Evolutionary conservation across 306 rosid genomes (phyloP), one percentile per base, ranked within the genome.

Genomic region (Sicyos edulis): DNA sequence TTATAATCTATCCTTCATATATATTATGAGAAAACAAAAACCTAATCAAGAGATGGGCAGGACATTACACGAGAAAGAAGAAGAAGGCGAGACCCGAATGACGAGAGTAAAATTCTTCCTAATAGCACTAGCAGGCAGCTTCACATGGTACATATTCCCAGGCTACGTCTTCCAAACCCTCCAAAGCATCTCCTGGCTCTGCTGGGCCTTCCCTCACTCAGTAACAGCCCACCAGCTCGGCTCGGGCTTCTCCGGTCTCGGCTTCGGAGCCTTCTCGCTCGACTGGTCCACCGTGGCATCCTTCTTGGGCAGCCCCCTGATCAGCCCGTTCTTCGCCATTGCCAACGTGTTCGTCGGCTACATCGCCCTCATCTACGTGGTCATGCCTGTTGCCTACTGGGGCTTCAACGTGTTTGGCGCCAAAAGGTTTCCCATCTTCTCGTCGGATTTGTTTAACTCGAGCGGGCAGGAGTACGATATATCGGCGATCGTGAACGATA

Each of bases 111-210:
- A 87, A 72, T 91, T 91, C 70, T 89, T 91, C 78, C 50, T 83
- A 11, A 84, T 89, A 32, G 93, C 86, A 56, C 80, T 89, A 17
- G 19, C 62, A 1, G 87, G 89, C 73, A 89, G 93, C 75, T 91
- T 91, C 71, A 26, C 75, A 6, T 88, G 96, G 91, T 87, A 83
- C 47, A 59, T 80, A 42, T 14, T 87, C 34, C 97, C 93, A 0
- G 96, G 96, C 26, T 89, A 78, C 86, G 70, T 89, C 17, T 85
- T 91, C 77, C 20, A 83, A 71, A 85, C 96, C 9, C 81, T 91
- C 4, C 76, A 87, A 74, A 85, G 54, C 86, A 87, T 91, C 34
- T 87, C 96, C 74, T 89, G 91, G 93, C 17, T 81, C 8, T 82
- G 82, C 10, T 82, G 82, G 85, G 70, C 74, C 1, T 82, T 70